phyloP scores from a whole-genome alignment of 768 basidiomycete species.

The Cubamyces lactineus region DNA sequence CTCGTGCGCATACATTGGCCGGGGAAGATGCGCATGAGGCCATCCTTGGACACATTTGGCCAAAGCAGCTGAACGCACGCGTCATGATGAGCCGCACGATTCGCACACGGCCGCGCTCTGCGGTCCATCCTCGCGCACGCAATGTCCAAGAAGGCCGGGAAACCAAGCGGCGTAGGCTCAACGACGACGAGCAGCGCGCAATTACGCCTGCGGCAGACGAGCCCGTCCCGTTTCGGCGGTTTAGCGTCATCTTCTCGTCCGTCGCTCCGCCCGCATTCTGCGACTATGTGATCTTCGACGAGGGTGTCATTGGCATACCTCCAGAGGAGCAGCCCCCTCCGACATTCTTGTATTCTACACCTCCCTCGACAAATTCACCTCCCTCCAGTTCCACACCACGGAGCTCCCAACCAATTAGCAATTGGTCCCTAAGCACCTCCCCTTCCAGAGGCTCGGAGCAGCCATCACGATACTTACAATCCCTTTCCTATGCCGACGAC shows the following conservation, averaged over 20 bases:
- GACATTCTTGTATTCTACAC: constrained; percentile 11
- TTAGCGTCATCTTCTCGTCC: constrained; percentile 80
- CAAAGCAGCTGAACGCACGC: constrained; percentile 87
- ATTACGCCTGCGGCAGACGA: constrained; percentile 30
- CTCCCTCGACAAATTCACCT: background rate
- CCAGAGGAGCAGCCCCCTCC: constrained; percentile 14
- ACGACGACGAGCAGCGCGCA: constrained; percentile 13
- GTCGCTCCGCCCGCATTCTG: constrained; percentile 57
- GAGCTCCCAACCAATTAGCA: background rate
- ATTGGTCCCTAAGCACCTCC: background rate
- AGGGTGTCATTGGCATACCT: constrained; percentile 50
- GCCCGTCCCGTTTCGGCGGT: constrained; percentile 62
- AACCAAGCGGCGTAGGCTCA: constrained; percentile 36
- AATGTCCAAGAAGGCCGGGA: constrained; percentile 21
- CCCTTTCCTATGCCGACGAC: constrained; percentile 3
- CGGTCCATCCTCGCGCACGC: constrained; percentile 23
- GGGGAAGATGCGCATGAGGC: constrained; percentile 76
- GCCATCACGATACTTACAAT: background rate
- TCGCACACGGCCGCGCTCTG: constrained; percentile 58
- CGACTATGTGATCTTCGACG: constrained; percentile 73
- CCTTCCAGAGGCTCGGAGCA: background rate
- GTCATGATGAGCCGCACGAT: constrained; percentile 82
- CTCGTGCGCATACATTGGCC: constrained; percentile 58
- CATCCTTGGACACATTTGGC: constrained; percentile 88
- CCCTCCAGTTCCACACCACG: background rate